Evolutionary conservation across 345 rosid species (phyloP).

Genomic region (Lepidium didymum): DNA sequence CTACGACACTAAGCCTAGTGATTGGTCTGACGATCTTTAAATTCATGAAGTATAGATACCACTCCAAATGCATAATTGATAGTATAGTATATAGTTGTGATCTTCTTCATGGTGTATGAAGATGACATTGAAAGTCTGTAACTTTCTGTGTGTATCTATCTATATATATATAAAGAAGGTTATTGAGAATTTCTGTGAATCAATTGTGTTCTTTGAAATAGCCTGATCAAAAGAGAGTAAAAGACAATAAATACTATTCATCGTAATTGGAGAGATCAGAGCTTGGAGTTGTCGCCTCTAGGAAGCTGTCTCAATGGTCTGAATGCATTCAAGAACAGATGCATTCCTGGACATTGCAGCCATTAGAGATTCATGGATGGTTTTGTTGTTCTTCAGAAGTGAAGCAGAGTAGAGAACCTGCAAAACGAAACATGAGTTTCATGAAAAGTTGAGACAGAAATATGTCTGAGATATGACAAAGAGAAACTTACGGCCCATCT

Average conservation of each 20-base stretch:
- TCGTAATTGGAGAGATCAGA: neutral
- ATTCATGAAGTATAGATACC: neutral
- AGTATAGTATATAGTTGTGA: neutral
- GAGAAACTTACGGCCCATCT: conserved; percentile 88
- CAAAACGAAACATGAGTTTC: neutral
- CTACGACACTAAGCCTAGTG: conserved; percentile 52
- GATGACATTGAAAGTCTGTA: conserved; percentile 18
- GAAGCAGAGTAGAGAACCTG: conserved; percentile 83
- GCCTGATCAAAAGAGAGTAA: neutral
- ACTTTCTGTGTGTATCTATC: neutral
- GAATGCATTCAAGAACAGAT: conserved; percentile 68
- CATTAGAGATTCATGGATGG: conserved; percentile 64
- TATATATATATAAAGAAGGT: neutral
- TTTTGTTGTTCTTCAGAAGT: conserved; percentile 70
- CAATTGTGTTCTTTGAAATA: neutral
- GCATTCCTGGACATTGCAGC: conserved; percentile 73
- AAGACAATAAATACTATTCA: neutral
- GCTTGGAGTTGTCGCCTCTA: conserved; percentile 7
- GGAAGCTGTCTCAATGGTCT: conserved; percentile 63
- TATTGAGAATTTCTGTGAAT: neutral
- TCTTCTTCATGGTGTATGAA: conserved; percentile 18
- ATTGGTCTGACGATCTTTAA: conserved; percentile 66
- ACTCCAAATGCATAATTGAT: neutral
- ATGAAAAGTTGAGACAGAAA: neutral
- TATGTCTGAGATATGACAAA: neutral